phyloP scores from a whole-genome alignment of 2,329 filamentous ascomycete genomes.

The Lecanicillium sp. region DNA sequence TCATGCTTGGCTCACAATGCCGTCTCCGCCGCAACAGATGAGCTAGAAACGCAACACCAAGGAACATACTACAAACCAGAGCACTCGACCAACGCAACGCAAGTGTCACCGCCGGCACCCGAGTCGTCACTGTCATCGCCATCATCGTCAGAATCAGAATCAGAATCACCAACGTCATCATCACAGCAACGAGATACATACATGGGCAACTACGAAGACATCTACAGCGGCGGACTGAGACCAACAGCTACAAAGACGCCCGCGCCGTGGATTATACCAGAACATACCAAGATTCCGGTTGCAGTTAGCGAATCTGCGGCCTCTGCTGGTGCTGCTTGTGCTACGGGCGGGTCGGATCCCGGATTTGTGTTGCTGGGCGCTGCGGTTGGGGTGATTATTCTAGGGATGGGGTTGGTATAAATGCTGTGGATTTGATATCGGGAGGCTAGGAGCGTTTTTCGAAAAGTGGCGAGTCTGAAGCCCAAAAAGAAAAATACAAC shows the following conservation, averaged over 20 bases:
- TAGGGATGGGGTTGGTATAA: conserved; percentile 6
- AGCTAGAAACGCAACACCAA: neutral
- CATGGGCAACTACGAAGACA: neutral
- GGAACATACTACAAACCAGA: neutral
- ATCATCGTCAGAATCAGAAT: neutral
- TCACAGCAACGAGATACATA: neutral
- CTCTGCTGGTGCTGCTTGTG: neutral
- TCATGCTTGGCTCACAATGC: conserved; percentile 6
- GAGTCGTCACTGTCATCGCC: neutral
- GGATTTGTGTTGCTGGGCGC: conserved; percentile 6
- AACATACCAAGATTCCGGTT: conserved; percentile 6
- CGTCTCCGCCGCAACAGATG: no score
- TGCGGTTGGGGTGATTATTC: conserved; percentile 3
- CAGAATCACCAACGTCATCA: neutral
- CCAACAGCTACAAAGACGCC: conserved; percentile 7
- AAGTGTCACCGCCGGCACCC: neutral
- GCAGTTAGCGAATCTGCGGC: neutral
- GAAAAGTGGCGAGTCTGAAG: no score
- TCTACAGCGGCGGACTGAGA: neutral
- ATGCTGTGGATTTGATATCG: no score
- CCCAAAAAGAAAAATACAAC: neutral
- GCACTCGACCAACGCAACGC: neutral
- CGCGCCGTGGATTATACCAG: conserved; percentile 3
- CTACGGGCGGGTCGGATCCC: neutral
- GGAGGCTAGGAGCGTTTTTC: no score